A percentile compares a stretch with the other conserved stretches of the same genome.
Evolutionary conservation across 148 eudicot genomes (phyloP).

Genomic region (Dianthus caryophyllus): DNA sequence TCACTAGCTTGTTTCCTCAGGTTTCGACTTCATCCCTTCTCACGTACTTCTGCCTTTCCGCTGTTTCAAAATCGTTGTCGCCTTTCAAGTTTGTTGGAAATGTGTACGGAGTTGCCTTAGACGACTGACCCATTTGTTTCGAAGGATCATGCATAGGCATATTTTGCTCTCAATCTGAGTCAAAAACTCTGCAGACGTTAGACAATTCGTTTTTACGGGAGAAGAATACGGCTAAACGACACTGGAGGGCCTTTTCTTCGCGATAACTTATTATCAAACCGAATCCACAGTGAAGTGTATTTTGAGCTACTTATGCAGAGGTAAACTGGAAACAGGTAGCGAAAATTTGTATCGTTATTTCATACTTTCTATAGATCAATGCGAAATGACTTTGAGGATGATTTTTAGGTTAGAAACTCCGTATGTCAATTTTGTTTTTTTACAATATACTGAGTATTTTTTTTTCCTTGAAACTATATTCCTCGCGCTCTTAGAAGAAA

Average conservation of each 20-base stretch:
- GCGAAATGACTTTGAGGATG: neutral
- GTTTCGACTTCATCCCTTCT: neutral
- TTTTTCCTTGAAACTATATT: no score
- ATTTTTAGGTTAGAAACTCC: neutral
- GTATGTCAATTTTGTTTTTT: neutral
- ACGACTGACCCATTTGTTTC: no score
- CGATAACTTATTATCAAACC: neutral
- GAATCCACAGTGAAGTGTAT: neutral
- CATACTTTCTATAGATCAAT: neutral
- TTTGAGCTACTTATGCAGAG: neutral
- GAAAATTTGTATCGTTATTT: neutral
- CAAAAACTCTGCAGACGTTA: no score
- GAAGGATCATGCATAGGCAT: no score
- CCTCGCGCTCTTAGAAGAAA: no score
- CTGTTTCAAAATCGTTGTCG: neutral
- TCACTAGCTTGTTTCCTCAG: slow-evolving; percentile 16
- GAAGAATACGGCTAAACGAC: no score
- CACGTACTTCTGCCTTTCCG: neutral
- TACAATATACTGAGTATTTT: no score
- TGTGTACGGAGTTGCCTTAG: neutral
- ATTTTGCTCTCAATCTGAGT: no score
- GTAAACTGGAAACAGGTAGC: neutral
- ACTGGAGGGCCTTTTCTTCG: neutral
- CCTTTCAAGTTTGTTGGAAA: neutral
- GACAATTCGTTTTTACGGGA: no score